Evolutionary conservation across 805 yeast species (phyloP).

Genomic region (Priceomyces castillae): DNA sequence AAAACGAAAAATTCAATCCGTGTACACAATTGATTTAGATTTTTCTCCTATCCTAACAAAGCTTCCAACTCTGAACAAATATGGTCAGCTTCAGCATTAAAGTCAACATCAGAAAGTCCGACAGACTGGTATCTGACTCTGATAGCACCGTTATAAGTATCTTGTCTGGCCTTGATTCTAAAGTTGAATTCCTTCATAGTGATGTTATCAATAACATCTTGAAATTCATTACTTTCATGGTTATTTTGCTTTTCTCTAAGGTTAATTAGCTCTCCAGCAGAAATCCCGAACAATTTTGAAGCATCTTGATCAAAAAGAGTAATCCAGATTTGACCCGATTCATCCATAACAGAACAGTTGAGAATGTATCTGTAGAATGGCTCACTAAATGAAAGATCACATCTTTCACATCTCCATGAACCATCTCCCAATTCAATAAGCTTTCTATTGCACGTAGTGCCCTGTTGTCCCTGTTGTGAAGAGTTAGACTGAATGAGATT

Average conservation of each 20-base stretch:
- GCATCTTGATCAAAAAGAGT: conserved; percentile 88
- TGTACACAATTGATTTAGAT: background rate
- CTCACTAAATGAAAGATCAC: conserved; percentile 63
- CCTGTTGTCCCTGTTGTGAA: conserved; percentile 14
- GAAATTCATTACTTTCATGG: conserved; percentile 43
- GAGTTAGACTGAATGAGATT: conserved; percentile 35
- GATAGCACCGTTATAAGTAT: conserved; percentile 73
- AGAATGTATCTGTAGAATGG: conserved; percentile 82
- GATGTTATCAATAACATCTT: conserved; percentile 42
- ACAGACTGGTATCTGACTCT: conserved; percentile 74
- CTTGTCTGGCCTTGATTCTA: conserved; percentile 79
- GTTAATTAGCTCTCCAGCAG: conserved; percentile 60
- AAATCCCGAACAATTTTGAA: conserved; percentile 56
- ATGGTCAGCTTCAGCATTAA: conserved; percentile 56
- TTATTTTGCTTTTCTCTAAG: conserved; percentile 33
- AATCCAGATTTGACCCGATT: conserved; percentile 80
- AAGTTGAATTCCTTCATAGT: conserved; percentile 71
- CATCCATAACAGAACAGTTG: conserved; percentile 74
- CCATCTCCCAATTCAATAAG: conserved; percentile 70
- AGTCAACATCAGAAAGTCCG: conserved; percentile 52
- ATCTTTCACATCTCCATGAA: conserved; percentile 91
- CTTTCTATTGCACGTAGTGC: conserved; percentile 67
- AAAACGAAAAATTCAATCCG: background rate
- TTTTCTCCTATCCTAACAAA: conserved; percentile 9
- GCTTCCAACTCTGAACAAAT: conserved; percentile 48